Conservation (phyloP, 352 stramenopile genomes). For the Pythium aquatile region DNA sequence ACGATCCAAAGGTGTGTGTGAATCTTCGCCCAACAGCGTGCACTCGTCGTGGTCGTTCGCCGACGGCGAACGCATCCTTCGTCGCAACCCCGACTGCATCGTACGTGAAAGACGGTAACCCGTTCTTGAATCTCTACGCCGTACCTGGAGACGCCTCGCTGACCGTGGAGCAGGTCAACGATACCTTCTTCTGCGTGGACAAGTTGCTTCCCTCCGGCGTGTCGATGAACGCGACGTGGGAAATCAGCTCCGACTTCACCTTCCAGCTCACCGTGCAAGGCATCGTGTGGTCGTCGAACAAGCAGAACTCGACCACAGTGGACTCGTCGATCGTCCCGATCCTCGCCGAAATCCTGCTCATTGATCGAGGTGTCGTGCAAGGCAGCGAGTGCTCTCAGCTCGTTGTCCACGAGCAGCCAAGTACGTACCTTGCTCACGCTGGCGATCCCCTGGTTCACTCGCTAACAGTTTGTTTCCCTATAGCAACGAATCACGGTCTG, state of each 20-base stretch:
- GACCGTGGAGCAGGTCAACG: conserved; percentile 48
- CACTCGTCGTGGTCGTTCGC: conserved; percentile 40
- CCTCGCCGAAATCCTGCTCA: conserved; percentile 61
- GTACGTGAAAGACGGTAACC: conserved; percentile 77
- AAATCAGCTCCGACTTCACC: conserved; percentile 62
- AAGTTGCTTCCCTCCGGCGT: conserved; percentile 64
- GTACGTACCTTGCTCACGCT: conserved; percentile 31
- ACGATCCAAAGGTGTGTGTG: conserved; percentile 68
- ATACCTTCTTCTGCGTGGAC: conserved; percentile 75
- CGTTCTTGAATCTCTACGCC: conserved; percentile 69
- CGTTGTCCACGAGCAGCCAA: conserved; percentile 56
- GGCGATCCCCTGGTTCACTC: too few relatives aligned
- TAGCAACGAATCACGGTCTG: conserved; percentile 35
- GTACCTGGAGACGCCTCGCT: conserved; percentile 52
- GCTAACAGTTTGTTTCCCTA: background rate
- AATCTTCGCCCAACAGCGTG: conserved; percentile 58
- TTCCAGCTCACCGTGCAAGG: conserved; percentile 75
- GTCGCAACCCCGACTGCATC: conserved; percentile 33
- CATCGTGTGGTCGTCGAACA: conserved; percentile 39
- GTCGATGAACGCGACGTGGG: conserved; percentile 57
- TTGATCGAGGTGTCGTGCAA: conserved; percentile 48
- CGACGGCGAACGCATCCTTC: conserved; percentile 55
- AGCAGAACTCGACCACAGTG: conserved; percentile 22
- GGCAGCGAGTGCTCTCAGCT: conserved; percentile 71
- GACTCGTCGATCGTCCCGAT: conserved; percentile 30